phyloP scores from a whole-genome alignment of 208 protist genomes.

The Borovskyia barvae region DNA sequence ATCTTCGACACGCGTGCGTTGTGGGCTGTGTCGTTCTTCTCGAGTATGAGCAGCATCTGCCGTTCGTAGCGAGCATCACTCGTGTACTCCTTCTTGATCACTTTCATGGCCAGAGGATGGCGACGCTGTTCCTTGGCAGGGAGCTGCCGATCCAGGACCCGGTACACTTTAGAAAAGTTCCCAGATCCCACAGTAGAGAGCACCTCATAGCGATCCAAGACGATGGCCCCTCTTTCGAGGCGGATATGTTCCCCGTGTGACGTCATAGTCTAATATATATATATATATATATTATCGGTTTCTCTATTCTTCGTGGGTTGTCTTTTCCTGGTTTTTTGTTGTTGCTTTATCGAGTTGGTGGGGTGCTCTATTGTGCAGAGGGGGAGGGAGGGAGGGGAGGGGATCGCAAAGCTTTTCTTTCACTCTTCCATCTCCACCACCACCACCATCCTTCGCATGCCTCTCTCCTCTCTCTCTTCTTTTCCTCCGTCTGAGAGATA shows the following conservation, averaged over 20 bases:
- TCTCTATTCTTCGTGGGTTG: not conserved
- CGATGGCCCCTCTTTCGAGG: conserved; percentile 49
- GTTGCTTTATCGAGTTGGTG: not conserved
- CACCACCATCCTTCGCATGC: not conserved
- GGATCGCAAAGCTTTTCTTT: too few relatives aligned
- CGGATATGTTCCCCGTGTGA: conserved; percentile 56
- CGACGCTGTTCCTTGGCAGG: conserved; percentile 10
- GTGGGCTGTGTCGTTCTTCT: conserved; percentile 39
- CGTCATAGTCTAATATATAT: conserved; percentile 34
- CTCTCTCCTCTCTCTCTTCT: not conserved
- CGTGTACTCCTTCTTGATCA: conserved; percentile 81
- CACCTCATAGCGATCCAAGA: conserved; percentile 64
- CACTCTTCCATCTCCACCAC: not conserved
- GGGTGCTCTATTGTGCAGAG: too few relatives aligned
- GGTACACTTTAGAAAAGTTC: conserved; percentile 87
- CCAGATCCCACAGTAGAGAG: conserved; percentile 66
- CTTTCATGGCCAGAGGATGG: conserved; percentile 67
- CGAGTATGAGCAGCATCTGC: conserved; percentile 66
- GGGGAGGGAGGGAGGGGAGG: too few relatives aligned
- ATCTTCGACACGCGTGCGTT: conserved; percentile 52
- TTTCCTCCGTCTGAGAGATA: not conserved
- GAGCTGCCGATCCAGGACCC: conserved; percentile 35
- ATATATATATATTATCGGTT: too few relatives aligned
- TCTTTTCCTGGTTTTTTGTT: not conserved
- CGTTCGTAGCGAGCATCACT: conserved; percentile 77